Conservation (phyloP, 768 basidiomycete genomes). For the Leccinum longicurvipes region DNA sequence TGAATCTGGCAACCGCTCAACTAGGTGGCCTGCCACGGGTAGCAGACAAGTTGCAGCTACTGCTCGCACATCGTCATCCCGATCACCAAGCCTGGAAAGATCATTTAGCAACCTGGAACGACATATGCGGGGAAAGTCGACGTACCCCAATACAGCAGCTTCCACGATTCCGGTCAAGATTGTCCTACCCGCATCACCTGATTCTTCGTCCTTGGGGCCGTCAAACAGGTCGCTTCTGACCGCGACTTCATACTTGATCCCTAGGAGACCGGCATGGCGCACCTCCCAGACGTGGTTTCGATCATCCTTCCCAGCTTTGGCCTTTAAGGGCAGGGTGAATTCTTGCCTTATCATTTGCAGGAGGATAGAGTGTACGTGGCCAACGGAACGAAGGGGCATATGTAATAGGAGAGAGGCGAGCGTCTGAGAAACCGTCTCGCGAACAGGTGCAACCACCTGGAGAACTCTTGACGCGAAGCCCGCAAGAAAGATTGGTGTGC, state of each 20-base stretch:
- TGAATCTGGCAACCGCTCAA: conserved; percentile 67
- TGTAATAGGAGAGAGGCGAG: conserved; percentile 84
- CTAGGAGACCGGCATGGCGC: conserved; percentile 94
- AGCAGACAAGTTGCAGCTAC: conserved; percentile 90
- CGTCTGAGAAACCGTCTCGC: conserved; percentile 94
- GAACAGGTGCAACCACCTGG: conserved; percentile 89
- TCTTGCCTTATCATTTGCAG: conserved; percentile 94
- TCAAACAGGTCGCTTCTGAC: conserved; percentile 81
- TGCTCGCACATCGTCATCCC: conserved; percentile 93
- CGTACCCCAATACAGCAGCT: conserved; percentile 85
- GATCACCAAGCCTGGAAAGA: conserved; percentile 70
- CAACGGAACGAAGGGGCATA: conserved; percentile 78
- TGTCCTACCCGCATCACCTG: conserved; percentile 43
- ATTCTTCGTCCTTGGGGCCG: conserved; percentile 33
- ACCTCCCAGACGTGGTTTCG: conserved; percentile 88
- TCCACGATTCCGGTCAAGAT: conserved; percentile 82
- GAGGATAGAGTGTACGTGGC: conserved; percentile 78
- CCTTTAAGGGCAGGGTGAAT: conserved; percentile 47
- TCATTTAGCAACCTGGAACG: conserved; percentile 7
- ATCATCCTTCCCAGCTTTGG: conserved; percentile 34
- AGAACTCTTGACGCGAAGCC: background rate
- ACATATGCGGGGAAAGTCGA: background rate
- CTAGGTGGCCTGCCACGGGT: conserved; percentile 82
- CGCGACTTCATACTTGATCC: conserved; percentile 97
- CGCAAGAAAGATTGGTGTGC: conserved; percentile 5